These are phyloP conservation scores for Solanum pinnatisectum DNA, from an alignment of 257 asterid species.

Conservation along the genomic window DNA sequence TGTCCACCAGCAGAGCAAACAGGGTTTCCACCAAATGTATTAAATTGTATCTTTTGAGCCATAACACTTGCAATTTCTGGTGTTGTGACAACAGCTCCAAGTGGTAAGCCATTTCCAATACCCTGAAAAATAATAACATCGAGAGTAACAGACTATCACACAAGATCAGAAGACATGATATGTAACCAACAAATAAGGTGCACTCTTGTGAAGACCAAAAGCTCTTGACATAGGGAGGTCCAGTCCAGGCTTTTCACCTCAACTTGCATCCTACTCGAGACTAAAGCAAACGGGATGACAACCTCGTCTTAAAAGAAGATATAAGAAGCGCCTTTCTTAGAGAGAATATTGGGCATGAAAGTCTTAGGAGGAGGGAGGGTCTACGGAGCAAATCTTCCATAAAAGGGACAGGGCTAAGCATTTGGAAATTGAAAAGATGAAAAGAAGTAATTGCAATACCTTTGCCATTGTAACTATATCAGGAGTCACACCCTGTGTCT, in stretches of 20 bases:
- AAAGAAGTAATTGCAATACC: constrained; percentile 27
- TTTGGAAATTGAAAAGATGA: background rate
- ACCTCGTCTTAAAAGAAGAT: background rate
- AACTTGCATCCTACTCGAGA: background rate
- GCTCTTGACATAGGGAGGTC: background rate
- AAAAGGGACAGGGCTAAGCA: background rate
- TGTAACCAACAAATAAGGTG: background rate
- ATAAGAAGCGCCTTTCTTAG: background rate
- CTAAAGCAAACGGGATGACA: background rate
- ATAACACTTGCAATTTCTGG: constrained; percentile 88
- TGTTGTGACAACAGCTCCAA: constrained; percentile 98
- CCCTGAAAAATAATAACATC: constrained; percentile 42
- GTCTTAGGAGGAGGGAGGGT: background rate
- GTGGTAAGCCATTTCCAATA: constrained; percentile 92
- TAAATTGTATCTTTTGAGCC: constrained; percentile 84
- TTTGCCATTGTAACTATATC: constrained; percentile 99
- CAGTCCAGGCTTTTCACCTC: background rate
- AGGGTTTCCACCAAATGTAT: constrained; percentile 96
- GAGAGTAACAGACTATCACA: background rate
- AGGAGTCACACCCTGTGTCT: constrained; percentile 84
- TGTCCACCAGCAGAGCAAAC: constrained; percentile 98
- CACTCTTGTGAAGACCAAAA: background rate
- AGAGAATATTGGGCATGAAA: background rate
- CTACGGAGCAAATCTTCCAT: background rate
- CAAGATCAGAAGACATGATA: background rate